Evolutionary conservation across 208 protist genomes (phyloP).

Genomic region (Leptomonas pyrrhocoris): DNA sequence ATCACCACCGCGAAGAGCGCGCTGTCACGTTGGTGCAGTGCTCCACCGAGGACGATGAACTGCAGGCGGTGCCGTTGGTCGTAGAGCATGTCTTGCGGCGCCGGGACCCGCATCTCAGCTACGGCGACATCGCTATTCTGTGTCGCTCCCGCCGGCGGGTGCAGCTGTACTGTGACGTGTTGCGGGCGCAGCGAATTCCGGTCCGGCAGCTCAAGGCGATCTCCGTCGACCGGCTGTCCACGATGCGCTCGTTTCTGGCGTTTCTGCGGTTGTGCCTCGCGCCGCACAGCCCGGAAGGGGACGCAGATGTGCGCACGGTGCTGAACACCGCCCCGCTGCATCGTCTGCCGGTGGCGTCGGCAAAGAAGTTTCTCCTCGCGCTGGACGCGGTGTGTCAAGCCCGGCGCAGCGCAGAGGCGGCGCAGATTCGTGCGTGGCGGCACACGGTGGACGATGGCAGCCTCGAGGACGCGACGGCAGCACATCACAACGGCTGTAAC

Average conservation of each 20-base stretch:
- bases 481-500: background rate
- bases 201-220: slow-evolving; percentile 45
- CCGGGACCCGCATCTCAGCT: slow-evolving; percentile 39
- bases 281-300: slow-evolving; percentile 39
- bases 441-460: slow-evolving; percentile 6
- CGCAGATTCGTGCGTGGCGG: slow-evolving; percentile 21
- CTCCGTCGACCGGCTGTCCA: slow-evolving; percentile 34
- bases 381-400: slow-evolving; percentile 45
- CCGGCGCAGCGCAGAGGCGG: slow-evolving; percentile 24
- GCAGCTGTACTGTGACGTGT: slow-evolving; percentile 33
- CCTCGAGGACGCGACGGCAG: background rate
- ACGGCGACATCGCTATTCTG: slow-evolving; percentile 81
- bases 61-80: slow-evolving; percentile 43
- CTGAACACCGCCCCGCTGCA: slow-evolving; percentile 47
- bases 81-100: slow-evolving; percentile 52
- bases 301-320: slow-evolving; percentile 65
- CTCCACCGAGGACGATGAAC: slow-evolving; percentile 39
- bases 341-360: slow-evolving; percentile 26
- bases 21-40: slow-evolving; percentile 47
- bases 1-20: slow-evolving; percentile 45
- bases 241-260: slow-evolving; percentile 54
- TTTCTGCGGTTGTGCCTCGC: slow-evolving; percentile 66
- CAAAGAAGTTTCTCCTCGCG: slow-evolving; percentile 55
- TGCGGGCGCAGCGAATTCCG: slow-evolving; percentile 59
- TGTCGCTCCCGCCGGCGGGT: slow-evolving; percentile 73